phyloP scores from a whole-genome alignment of 1,139 yeast species.

The Kodamaea arcana region DNA sequence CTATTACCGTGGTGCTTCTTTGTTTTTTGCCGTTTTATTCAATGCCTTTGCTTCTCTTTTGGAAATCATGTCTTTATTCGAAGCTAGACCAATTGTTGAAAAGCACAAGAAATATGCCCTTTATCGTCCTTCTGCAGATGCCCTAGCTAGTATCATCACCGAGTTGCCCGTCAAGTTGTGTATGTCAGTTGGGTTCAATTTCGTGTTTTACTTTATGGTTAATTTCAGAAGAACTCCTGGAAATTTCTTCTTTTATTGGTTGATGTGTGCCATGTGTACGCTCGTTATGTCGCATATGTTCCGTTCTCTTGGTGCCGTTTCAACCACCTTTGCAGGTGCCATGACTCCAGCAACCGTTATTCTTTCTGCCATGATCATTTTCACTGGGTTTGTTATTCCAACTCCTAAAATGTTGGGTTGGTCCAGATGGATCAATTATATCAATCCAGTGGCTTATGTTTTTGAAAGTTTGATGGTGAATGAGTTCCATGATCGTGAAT shows the following conservation, averaged over 20 bases:
- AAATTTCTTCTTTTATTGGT: constrained; percentile 60
- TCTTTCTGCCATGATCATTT: constrained; percentile 42
- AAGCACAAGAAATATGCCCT: constrained; percentile 74
- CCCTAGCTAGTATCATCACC: constrained; percentile 62
- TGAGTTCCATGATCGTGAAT: constrained; percentile 45
- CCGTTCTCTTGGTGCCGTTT: constrained; percentile 64
- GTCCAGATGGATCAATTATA: constrained; percentile 76
- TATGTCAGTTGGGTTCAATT: constrained; percentile 55
- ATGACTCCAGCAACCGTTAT: constrained; percentile 69
- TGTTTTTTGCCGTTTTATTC: constrained; percentile 75
- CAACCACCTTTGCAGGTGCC: constrained; percentile 59
- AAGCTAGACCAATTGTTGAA: constrained; percentile 75
- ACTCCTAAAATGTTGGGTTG: constrained; percentile 66
- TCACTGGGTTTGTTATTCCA: constrained; percentile 76
- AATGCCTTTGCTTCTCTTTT: constrained; percentile 72
- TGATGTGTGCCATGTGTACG: constrained; percentile 52
- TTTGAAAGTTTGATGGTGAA: constrained; percentile 47
- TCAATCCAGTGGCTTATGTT: constrained; percentile 66
- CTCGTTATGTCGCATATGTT: constrained; percentile 69
- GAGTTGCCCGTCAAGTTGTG: constrained; percentile 62
- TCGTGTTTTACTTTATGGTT: constrained; percentile 63
- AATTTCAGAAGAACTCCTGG: constrained; percentile 65
- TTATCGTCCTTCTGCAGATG: constrained; percentile 77
- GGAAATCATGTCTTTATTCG: constrained; percentile 65
- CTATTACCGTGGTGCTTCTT: constrained; percentile 63